Base-by-base conservation (phyloP, 2,329 filamentous ascomycete genomes). In the Thyridium curvatum region DNA sequence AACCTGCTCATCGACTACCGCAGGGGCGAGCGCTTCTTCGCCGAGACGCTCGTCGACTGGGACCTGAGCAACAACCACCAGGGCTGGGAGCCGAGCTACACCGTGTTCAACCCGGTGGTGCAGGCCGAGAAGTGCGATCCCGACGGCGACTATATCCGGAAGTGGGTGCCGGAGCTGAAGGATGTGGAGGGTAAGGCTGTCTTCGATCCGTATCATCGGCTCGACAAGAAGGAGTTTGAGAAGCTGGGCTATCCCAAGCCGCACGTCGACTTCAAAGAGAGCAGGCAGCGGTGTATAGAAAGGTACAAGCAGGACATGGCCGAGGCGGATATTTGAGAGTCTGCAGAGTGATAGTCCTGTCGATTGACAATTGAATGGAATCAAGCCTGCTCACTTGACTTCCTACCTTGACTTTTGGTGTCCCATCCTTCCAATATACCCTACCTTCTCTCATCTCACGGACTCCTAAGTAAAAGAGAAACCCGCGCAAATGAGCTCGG, bases 31-130 rank as follows among this genome's bases (percentile, higher is more conserved):
- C 61, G 65, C 8, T 79, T 74, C 49, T 84, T 84, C 55, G 82
- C 82, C 71, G 71, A 79, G 50, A 62, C 73, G 40, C 59, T 79
- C 9, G 71, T 82, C 40, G 77, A 81, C 49, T 77, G 76, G 12
- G 77, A 80, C 46, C 76, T 81, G 49, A 75, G 74, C 0, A 72
- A 67, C 18, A 81, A 81, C 47, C 79, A 80, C 43, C 78, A 79
- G 8, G 79, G 79, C 1, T 84, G 79, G 79, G 80, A 85, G 55
- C 82, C 82, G 0, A 85, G 84, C 51, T 86, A 86, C 46, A 67
- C 81, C 1, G 79, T 86, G 18, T 86, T 86, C 59, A 86, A 85
- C 48, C 82, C 82, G 0, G 55, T 82, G 41, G 56, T 75, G 32
- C 82, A 86, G 61, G 77, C 74, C 38, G 79, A 84, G 65, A 81